Percentiles rank a stretch among this genome's conserved stretches.
Evolutionary conservation across 2,329 filamentous ascomycete genomes (phyloP).

Genomic region (Sclerotinia glacialis): DNA sequence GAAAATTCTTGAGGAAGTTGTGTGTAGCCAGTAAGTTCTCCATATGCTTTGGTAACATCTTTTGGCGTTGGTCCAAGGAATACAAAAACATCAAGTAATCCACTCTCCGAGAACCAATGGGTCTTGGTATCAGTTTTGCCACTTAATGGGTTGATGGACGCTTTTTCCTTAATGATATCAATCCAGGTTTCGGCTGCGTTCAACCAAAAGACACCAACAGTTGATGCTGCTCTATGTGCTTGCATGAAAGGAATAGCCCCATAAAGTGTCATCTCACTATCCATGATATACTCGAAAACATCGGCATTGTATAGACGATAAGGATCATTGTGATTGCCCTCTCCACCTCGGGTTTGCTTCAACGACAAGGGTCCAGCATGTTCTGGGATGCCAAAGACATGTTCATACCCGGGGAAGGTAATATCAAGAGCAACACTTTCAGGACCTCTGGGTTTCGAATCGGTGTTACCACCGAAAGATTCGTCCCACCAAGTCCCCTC

Average conservation of each 20-base stretch:
- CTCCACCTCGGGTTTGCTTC: constrained; percentile 84
- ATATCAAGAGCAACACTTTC: constrained; percentile 92
- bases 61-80: constrained; percentile 86
- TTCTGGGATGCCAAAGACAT: constrained; percentile 92
- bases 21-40: constrained; percentile 86
- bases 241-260: constrained; percentile 98
- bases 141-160: constrained; percentile 70
- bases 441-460: constrained; percentile 90
- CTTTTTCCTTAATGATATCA: constrained; percentile 81
- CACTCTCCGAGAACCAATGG: constrained; percentile 95
- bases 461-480: constrained; percentile 89
- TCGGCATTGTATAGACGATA: constrained; percentile 96
- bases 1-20: constrained; percentile 90
- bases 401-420: constrained; percentile 83
- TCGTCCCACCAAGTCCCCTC: constrained; percentile 99
- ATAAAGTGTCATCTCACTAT: constrained; percentile 98
- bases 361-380: constrained; percentile 86
- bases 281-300: constrained; percentile 95
- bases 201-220: constrained; percentile 95
- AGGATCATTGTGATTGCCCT: constrained; percentile 81
- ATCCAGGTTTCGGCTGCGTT: constrained; percentile 98
- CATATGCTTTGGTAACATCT: constrained; percentile 78
- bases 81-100: constrained; percentile 87
- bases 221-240: constrained; percentile 88
- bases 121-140: constrained; percentile 80